These are phyloP conservation scores for Passiflora organensis DNA, from an alignment of 345 rosid genomes.

Conservation along the genomic window DNA sequence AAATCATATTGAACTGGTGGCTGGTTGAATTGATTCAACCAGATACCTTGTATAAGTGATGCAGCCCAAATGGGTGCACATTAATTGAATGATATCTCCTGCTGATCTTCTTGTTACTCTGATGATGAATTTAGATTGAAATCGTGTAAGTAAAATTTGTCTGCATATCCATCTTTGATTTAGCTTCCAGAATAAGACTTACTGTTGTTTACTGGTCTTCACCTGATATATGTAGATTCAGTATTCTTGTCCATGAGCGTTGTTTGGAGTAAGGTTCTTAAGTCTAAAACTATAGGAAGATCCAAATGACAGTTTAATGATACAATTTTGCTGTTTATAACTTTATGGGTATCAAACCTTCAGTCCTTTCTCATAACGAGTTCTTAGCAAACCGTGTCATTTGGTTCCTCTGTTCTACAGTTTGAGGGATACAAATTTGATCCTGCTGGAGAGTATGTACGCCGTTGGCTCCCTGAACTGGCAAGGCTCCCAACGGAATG, in stretches of 20 bases:
- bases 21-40: too few species aligned
- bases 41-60: too few species aligned
- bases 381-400: too few species aligned
- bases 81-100: not conserved
- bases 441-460: slow-evolving; percentile 86
- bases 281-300: too few species aligned
- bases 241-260: too few species aligned
- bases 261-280: too few species aligned
- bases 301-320: too few species aligned
- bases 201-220: not conserved
- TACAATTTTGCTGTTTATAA: not conserved
- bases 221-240: not conserved
- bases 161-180: not conserved
- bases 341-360: not conserved
- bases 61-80: too few species aligned
- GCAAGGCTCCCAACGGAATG: slow-evolving; percentile 96
- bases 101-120: not conserved
- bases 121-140: not conserved
- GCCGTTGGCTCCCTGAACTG: slow-evolving; percentile 98
- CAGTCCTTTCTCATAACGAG: not conserved
- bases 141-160: not conserved
- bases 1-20: too few species aligned
- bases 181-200: not conserved
- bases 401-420: slow-evolving; percentile 34
- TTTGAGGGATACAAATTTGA: slow-evolving; percentile 92